Conservation (phyloP, 305 asterid species). For the Fraxinus nigra region DNA sequence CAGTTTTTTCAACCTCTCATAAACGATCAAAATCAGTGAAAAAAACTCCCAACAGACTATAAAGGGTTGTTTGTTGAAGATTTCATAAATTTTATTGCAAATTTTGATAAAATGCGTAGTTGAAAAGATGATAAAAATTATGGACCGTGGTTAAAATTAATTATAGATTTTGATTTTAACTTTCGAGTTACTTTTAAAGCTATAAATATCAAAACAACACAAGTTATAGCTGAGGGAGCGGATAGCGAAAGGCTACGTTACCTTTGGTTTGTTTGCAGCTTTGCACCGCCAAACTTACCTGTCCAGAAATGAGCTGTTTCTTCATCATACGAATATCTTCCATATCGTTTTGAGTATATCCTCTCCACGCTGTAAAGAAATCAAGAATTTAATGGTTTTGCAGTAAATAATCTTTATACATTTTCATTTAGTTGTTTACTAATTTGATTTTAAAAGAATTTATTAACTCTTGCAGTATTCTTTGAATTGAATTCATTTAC, state of each 20-base stretch:
- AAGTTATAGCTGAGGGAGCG: not conserved
- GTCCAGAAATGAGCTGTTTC: slow-evolving; percentile 41
- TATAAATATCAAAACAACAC: not conserved
- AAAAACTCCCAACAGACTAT: no score
- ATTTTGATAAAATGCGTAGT: not conserved
- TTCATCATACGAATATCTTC: slow-evolving; percentile 56
- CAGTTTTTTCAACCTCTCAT: no score
- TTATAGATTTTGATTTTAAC: no score
- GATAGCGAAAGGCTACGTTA: not conserved
- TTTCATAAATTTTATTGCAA: no score
- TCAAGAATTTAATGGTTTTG: not conserved
- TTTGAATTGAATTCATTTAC: not conserved
- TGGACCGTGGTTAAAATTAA: no score
- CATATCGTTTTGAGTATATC: slow-evolving; percentile 73
- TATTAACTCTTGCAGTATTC: not conserved
- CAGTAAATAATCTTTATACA: not conserved
- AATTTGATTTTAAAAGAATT: not conserved
- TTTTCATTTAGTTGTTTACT: not conserved
- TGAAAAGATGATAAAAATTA: no score
- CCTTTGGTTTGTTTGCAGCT: slow-evolving; percentile 69
- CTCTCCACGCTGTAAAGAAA: slow-evolving; percentile 55
- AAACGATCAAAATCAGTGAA: no score
- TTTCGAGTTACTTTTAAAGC: not conserved
- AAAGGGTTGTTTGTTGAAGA: not conserved
- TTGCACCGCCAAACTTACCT: slow-evolving; percentile 71